Evolutionary conservation across 2,329 filamentous ascomycete species (phyloP).

Genomic region (Westerdykella sp.): DNA sequence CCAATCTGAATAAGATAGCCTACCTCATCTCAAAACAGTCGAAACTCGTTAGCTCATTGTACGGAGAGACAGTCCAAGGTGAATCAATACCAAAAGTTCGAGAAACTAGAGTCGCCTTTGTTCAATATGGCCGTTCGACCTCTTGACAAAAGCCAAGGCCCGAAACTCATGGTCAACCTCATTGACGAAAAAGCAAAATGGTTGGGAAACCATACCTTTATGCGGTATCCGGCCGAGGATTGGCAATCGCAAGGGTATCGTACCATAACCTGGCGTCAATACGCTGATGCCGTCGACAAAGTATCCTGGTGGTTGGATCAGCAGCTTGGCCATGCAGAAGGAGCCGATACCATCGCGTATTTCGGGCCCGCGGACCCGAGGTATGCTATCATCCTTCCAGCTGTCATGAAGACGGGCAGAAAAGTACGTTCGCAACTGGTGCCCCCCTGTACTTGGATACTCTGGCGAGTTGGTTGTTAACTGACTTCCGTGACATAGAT

Average conservation of each 20-base stretch:
- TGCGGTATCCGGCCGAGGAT: constrained; percentile 9
- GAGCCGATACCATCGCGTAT: constrained; percentile 11
- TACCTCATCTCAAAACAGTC: too few species aligned
- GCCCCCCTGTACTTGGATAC: background rate
- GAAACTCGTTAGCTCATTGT: too few species aligned
- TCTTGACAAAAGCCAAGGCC: background rate
- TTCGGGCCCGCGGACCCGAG: constrained; percentile 10
- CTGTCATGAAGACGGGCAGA: constrained; percentile 10
- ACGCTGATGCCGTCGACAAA: constrained; percentile 10
- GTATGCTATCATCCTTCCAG: constrained; percentile 11
- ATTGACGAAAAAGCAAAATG: constrained; percentile 15
- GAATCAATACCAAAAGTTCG: too few species aligned
- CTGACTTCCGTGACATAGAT: too few species aligned
- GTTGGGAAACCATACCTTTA: constrained; percentile 7
- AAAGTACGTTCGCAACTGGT: constrained; percentile 3
- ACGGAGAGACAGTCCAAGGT: too few species aligned
- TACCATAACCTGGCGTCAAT: constrained; percentile 11
- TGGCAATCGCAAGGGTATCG: constrained; percentile 13
- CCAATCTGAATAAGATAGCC: too few species aligned
- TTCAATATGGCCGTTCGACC: background rate
- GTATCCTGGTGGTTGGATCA: constrained; percentile 14
- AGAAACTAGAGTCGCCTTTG: too few species aligned
- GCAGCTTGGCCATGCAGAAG: constrained; percentile 6
- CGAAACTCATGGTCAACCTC: constrained; percentile 6
- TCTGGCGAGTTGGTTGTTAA: too few species aligned